Conservation (phyloP, 108 stramenopile genomes). For the Fistulifera pelliculosa region DNA sequence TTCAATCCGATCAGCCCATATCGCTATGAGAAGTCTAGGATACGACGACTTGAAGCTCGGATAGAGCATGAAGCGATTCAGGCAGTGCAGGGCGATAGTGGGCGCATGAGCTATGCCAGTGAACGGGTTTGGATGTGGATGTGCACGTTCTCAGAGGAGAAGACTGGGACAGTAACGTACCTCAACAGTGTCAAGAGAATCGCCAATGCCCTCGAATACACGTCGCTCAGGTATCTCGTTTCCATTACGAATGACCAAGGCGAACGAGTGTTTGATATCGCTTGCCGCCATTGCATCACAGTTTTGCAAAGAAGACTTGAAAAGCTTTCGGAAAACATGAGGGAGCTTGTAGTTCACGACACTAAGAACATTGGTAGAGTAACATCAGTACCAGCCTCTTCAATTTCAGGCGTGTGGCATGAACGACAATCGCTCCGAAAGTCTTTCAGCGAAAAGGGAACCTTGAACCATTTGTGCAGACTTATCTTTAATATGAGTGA, state of each 20-base stretch:
- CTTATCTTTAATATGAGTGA: slow-evolving; percentile 34
- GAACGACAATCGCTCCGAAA: not conserved
- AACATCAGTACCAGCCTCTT: not conserved
- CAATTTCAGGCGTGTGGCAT: not conserved
- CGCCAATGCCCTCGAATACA: slow-evolving; percentile 13
- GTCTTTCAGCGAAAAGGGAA: slow-evolving; percentile 17
- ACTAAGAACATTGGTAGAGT: not conserved
- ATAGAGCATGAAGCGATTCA: slow-evolving; percentile 13
- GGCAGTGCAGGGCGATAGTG: slow-evolving; percentile 3
- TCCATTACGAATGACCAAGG: slow-evolving; percentile 14
- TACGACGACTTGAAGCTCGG: slow-evolving; percentile 28
- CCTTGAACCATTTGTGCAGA: slow-evolving; percentile 25
- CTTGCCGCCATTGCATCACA: slow-evolving; percentile 14
- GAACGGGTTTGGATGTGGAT: slow-evolving; percentile 35
- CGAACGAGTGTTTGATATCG: slow-evolving; percentile 17
- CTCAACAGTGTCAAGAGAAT: slow-evolving; percentile 24
- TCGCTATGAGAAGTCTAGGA: slow-evolving; percentile 25
- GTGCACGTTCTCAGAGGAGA: slow-evolving; percentile 29
- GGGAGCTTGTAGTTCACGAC: not conserved
- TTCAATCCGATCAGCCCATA: slow-evolving; percentile 37
- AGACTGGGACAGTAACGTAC: slow-evolving; percentile 18
- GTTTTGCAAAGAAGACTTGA: slow-evolving; percentile 18
- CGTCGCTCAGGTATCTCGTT: slow-evolving; percentile 19
- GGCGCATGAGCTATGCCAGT: slow-evolving; percentile 10
- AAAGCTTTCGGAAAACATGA: slow-evolving; percentile 6